Evolutionary conservation across 768 basidiomycete species (phyloP).

Genomic region (Pisolithus microcarpus): DNA sequence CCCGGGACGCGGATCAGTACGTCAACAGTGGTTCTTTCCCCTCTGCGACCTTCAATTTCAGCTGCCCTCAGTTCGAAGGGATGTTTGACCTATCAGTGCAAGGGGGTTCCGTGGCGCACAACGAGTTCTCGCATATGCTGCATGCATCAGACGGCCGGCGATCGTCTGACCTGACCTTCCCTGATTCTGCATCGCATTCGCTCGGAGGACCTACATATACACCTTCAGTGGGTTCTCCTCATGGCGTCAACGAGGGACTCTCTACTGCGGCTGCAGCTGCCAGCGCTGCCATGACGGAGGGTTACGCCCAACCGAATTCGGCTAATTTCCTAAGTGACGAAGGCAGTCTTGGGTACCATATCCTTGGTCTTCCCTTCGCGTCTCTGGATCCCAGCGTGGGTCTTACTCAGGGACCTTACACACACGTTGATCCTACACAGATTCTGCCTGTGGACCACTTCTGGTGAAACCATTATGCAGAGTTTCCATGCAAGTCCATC

Average conservation of each 20-base stretch:
- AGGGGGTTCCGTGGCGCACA: slow-evolving; percentile 28
- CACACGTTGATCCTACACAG: slow-evolving; percentile 91
- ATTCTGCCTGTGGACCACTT: slow-evolving; percentile 48
- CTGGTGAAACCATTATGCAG: slow-evolving; percentile 33
- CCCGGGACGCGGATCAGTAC: slow-evolving; percentile 35
- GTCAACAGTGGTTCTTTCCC: slow-evolving; percentile 51
- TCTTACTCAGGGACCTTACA: slow-evolving; percentile 47
- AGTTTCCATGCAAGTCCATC: slow-evolving; percentile 70
- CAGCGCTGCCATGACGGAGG: slow-evolving; percentile 64
- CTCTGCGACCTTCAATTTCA: slow-evolving; percentile 64
- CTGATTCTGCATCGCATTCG: slow-evolving; percentile 25
- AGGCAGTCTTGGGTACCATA: slow-evolving; percentile 45
- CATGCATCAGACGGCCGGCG: slow-evolving; percentile 22
- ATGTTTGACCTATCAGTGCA: slow-evolving; percentile 46
- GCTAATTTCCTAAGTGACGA: slow-evolving; percentile 51
- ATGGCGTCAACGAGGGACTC: slow-evolving; percentile 39
- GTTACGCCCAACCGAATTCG: slow-evolving; percentile 60
- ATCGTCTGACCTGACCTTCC: slow-evolving; percentile 25
- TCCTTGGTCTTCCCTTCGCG: slow-evolving; percentile 62
- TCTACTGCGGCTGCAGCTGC: slow-evolving; percentile 53
- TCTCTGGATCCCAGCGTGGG: slow-evolving; percentile 38
- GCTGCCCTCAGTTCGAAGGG: slow-evolving; percentile 58
- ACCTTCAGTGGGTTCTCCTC: slow-evolving; percentile 27
- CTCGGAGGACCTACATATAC: slow-evolving; percentile 29
- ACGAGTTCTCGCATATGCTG: slow-evolving; percentile 30